phyloP scores from a whole-genome alignment of 73 alveolate genomes.

The Stentor coeruleus region DNA sequence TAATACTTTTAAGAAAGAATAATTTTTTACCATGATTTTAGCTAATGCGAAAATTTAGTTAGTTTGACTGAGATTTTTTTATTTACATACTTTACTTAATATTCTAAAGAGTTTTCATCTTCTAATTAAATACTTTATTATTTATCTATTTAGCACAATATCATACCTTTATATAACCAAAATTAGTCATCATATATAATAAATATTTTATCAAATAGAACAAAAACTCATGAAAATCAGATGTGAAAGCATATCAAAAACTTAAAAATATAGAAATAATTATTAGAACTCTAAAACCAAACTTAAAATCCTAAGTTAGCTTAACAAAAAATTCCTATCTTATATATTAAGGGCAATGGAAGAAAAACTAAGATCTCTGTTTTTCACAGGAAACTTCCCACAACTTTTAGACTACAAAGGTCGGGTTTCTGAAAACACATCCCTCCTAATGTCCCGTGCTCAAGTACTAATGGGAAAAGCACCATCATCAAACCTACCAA shows the following conservation, averaged over 20 bases:
- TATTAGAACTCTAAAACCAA: background rate
- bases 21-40: no score
- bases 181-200: no score
- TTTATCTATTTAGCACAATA: background rate
- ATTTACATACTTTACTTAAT: no score
- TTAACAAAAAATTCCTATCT: background rate
- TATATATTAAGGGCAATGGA: background rate
- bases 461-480: background rate
- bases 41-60: no score
- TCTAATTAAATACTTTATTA: background rate
- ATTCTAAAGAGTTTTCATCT: background rate
- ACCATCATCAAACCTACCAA: background rate
- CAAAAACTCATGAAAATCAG: background rate
- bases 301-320: background rate
- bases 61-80: no score
- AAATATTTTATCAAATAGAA: no score
- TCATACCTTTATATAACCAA: background rate
- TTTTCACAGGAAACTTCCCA: conserved; percentile 25
- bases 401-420: background rate
- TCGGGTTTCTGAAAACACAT: background rate
- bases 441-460: background rate
- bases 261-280: no score
- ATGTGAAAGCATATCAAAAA: background rate
- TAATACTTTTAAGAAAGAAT: no score
- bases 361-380: background rate